These are phyloP conservation scores for Lyophyllum semitale DNA, from an alignment of 768 basidiomycete genomes.

Conservation along the genomic window DNA sequence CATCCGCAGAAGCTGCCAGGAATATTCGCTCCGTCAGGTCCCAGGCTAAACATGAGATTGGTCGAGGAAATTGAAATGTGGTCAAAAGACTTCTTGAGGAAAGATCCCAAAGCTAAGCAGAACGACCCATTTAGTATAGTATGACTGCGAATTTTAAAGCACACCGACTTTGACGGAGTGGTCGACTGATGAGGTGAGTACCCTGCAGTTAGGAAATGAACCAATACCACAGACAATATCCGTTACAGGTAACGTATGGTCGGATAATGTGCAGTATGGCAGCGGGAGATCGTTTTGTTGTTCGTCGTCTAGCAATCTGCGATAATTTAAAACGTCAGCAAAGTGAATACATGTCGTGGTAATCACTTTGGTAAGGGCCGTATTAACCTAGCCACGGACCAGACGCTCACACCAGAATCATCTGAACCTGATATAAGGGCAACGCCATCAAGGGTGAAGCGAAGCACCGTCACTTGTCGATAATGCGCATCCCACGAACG, in stretches of 20 bases:
- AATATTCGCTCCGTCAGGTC: conserved; percentile 87
- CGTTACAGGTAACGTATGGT: conserved; percentile 91
- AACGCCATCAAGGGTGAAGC: conserved; percentile 81
- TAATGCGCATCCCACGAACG: conserved; percentile 96
- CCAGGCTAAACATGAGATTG: conserved; percentile 71
- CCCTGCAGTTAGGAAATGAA: conserved; percentile 71
- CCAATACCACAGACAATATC: conserved; percentile 83
- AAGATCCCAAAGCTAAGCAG: conserved; percentile 75
- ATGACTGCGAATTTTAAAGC: neutral
- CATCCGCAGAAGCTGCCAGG: conserved; percentile 79
- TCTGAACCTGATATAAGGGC: conserved; percentile 86
- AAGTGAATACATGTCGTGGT: neutral
- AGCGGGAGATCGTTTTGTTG: conserved; percentile 73
- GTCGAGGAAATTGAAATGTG: conserved; percentile 85
- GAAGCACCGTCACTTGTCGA: conserved; percentile 79
- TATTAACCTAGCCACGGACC: conserved; percentile 83
- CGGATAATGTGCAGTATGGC: conserved; percentile 79
- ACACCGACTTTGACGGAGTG: conserved; percentile 83
- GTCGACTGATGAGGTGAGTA: conserved; percentile 83
- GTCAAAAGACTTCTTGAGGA: conserved; percentile 74
- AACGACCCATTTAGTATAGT: conserved; percentile 9
- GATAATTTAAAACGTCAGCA: conserved; percentile 2
- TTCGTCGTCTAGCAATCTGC: conserved; percentile 75
- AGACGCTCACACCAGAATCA: conserved; percentile 87
- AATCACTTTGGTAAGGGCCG: conserved; percentile 16